phyloP scores from a whole-genome alignment of 257 asterid genomes.

The Gardenia jasminoides region DNA sequence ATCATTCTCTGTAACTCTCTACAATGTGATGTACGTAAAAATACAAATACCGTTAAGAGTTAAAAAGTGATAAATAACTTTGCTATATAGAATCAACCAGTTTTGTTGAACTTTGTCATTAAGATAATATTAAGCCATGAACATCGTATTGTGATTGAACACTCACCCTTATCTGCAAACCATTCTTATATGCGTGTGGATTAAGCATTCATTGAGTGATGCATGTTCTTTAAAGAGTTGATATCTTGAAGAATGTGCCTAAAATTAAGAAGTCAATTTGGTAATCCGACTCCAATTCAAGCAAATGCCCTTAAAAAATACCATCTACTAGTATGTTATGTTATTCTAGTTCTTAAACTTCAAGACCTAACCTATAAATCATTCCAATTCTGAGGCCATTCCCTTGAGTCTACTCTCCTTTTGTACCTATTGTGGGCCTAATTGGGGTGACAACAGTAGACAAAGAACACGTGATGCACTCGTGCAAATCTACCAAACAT shows the following conservation, averaged over 20 bases:
- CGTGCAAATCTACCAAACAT: constrained; percentile 11
- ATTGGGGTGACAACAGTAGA: background rate
- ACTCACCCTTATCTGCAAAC: background rate
- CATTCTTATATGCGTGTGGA: background rate
- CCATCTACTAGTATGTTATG: no score
- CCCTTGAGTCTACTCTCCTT: background rate
- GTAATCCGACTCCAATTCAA: background rate
- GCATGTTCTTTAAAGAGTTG: background rate
- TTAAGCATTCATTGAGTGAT: background rate
- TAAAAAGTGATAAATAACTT: no score
- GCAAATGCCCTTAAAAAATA: background rate
- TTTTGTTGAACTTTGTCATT: no score
- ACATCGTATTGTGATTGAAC: no score
- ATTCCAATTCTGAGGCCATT: background rate
- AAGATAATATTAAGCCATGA: no score
- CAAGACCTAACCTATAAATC: no score
- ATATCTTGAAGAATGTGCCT: background rate
- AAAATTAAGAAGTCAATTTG: background rate
- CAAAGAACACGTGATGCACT: constrained; percentile 16
- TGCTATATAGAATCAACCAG: no score
- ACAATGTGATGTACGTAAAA: no score
- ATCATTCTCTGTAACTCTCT: no score
- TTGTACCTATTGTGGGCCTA: background rate
- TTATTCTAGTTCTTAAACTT: no score
- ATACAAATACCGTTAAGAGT: no score